Evolutionary conservation across 805 yeast genomes (phyloP).

Genomic region (Hermanozyma aechmeae): DNA sequence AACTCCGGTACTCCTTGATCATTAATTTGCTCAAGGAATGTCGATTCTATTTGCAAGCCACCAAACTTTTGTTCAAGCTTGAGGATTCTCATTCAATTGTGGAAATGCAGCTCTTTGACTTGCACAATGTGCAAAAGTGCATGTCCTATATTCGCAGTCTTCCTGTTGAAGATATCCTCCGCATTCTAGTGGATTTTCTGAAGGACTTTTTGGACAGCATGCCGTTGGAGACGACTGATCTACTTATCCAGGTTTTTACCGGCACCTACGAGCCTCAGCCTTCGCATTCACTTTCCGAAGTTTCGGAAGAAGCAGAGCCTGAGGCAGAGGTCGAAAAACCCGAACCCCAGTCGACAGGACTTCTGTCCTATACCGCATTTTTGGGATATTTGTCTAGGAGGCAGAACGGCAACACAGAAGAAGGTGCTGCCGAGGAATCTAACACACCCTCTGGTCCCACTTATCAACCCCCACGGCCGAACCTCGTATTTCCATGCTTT

Average conservation of each 20-base stretch:
- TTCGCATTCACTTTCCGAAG: conserved; percentile 5
- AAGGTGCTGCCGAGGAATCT: not conserved
- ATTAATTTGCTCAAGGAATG: conserved; percentile 67
- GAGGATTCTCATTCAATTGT: conserved; percentile 71
- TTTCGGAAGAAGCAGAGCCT: not conserved
- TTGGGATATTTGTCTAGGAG: conserved; percentile 8
- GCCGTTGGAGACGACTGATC: conserved; percentile 75
- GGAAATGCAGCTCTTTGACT: conserved; percentile 60
- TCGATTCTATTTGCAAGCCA: conserved; percentile 57
- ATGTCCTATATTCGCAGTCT: conserved; percentile 59
- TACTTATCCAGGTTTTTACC: conserved; percentile 81
- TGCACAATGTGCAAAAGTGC: conserved; percentile 51
- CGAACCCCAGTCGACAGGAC: conserved; percentile 1
- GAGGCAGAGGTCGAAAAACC: not conserved
- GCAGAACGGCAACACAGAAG: conserved; percentile 1
- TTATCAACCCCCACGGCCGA: conserved; percentile 86
- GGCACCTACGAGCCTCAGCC: conserved; percentile 56
- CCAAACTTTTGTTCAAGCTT: conserved; percentile 57
- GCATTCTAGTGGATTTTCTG: conserved; percentile 61
- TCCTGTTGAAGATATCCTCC: conserved; percentile 65
- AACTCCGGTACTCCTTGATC: conserved; percentile 50
- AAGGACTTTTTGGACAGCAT: conserved; percentile 52
- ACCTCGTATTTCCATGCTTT: conserved; percentile 78
- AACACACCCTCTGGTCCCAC: conserved; percentile 38
- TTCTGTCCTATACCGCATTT: conserved; percentile 9